These are phyloP conservation scores for Ramularia collo-cygni DNA, from an alignment of 2,329 filamentous ascomycete genomes.

Conservation along the genomic window DNA sequence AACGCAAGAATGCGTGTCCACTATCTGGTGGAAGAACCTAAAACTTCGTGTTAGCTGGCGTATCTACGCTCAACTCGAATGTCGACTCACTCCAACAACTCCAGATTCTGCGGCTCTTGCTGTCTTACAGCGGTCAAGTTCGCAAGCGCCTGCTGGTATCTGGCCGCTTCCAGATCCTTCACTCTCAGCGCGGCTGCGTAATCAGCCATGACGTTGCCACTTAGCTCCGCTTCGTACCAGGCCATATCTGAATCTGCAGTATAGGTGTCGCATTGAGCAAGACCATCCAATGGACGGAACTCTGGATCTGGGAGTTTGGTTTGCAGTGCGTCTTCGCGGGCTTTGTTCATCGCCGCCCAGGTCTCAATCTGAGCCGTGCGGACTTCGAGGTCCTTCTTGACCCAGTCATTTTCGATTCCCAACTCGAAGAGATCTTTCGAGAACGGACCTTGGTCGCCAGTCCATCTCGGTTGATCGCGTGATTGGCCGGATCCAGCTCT, in stretches of 20 bases:
- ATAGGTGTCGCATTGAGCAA: slow-evolving; percentile 4
- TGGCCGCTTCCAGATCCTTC: too few relatives aligned
- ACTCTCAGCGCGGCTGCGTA: too few relatives aligned
- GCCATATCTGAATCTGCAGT: neutral
- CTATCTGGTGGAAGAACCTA: too few relatives aligned
- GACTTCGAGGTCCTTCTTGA: neutral
- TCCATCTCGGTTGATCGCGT: slow-evolving; percentile 1
- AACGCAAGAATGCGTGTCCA: too few relatives aligned
- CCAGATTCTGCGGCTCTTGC: too few relatives aligned
- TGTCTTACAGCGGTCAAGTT: too few relatives aligned
- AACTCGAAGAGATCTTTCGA: slow-evolving; percentile 1
- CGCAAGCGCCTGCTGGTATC: too few relatives aligned
- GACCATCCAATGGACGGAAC: neutral
- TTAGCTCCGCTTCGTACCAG: neutral
- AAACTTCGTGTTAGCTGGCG: too few relatives aligned
- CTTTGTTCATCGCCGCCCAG: neutral
- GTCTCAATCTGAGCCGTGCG: slow-evolving; percentile 1
- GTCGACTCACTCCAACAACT: too few relatives aligned
- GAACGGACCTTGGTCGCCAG: slow-evolving; percentile 1
- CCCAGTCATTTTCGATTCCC: slow-evolving; percentile 1
- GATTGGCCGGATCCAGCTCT: neutral
- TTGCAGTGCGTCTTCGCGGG: neutral
- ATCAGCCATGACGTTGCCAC: too few relatives aligned
- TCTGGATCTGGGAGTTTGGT: neutral
- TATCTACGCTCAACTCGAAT: too few relatives aligned